Base-by-base conservation (phyloP, 1,139 yeast genomes). In the Entelexis paramagnoliae region DNA sequence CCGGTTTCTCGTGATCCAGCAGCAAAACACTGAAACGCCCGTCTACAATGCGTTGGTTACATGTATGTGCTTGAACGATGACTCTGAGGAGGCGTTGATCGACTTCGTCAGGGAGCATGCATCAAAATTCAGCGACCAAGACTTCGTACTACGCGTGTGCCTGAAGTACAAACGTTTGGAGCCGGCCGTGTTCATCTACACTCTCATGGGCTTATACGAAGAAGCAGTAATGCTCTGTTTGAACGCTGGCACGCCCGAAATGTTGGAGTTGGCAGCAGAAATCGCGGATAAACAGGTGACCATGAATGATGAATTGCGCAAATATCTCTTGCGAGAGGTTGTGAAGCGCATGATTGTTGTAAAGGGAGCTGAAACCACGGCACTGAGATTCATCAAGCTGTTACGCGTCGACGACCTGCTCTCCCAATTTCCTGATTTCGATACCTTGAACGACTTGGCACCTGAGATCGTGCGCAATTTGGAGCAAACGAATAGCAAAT, bases 181-280 rank as follows among this genome's bases (percentile, higher is more conserved):
- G 55, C 77, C 89, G 0, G 87, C 94, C 0, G 80, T 87, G 6
- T 75, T 78, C 54, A 76, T 91, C 33, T 79, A 84, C 59, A 78
- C 89, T 1, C 72, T 78, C 52, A 69, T 86, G 70, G 78, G 75
- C 5, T 72, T 83, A 48, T 85, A 75, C 63, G 95, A 86, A 55
- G 91, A 85, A 54, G 97, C 97, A 0, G 79, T 89, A 39, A 73
- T 74, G 48, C 64, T 89, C 54, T 93, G 96, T 0, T 69, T 91
- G 41, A 72, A 76, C 4, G 70, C 80, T 57, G 77, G 78, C 46
- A 70, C 83, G 61, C 68, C 81, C 8, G 82, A 81, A 20, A 71
- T 79, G 46, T 73, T 74, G 44, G 62, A 68, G 6, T 74, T 79
- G 16, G 83, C 83, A 0, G 80, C 79, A 54, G 72, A 72, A 52